Evolutionary conservation across 1,139 yeast species (phyloP), one percentile per base, ranked within the genome.

Genomic region (Yamadazyma mexicana): DNA sequence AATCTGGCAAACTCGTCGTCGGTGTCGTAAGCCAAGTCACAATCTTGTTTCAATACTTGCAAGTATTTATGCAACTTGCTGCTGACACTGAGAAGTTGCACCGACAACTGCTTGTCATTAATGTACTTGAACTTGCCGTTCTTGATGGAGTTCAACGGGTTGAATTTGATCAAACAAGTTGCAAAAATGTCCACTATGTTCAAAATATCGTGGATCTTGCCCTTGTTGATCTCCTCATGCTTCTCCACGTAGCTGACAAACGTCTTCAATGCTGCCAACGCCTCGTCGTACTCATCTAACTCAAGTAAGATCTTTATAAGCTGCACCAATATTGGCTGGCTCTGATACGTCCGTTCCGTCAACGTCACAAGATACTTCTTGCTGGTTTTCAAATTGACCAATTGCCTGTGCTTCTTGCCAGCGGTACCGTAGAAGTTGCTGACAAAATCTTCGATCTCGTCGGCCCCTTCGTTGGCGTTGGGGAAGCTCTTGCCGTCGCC

Each of bases 251-350:
- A 72, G 26, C 52, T 52, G 5, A 59, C 50, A 42, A 61, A 69
- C 0, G 76, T 69, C 24, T 61, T 63, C 42, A 71, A 65, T 0
- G 72, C 75, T 5, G 72, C 73, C 40, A 65, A 57, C 0, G 77
- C 77, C 47, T 72, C 77, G 44, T 72, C 77, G 42, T 56, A 65
- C 47, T 71, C 74, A 12, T 57, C 51, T 38, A 63, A 53, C 27
- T 66, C 69, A 17, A 71, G 51, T 39, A 71, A 57, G 1, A 64
- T 55, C 40, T 62, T 58, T 28, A 72, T 63, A 35, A 66, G 59
- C 40, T 60, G 62, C 10, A 61, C 52, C 24, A 69, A 55, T 11
- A 71, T 62, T 2, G 55, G 46, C 42, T 62, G 63, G 47, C 71
- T 66, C 43, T 70, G 77, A 45, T 64, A 72, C 0, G 75, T 64